Evolutionary conservation across 768 basidiomycete genomes (phyloP).

Genomic region (Leccinum subgranulosum): DNA sequence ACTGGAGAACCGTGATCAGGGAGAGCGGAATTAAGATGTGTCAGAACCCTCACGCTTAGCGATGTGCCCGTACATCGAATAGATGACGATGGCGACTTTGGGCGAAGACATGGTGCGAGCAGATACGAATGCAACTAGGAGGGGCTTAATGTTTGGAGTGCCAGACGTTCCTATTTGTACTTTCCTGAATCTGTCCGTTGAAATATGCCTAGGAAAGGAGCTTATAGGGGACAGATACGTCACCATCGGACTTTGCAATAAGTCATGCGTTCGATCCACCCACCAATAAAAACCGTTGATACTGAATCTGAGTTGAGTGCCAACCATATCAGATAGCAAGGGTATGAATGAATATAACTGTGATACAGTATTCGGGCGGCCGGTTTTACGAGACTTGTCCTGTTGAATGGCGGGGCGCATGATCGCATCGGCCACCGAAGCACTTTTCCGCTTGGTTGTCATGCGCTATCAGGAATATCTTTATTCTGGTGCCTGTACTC

Average conservation of each 20-base stretch:
- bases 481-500: not conserved
- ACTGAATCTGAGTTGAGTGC: not conserved
- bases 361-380: not conserved
- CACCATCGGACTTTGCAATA: constrained; percentile 1
- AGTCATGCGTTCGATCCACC: not conserved
- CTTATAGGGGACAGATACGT: constrained; percentile 8
- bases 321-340: not conserved
- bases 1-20: constrained; percentile 39
- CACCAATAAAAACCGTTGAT: not conserved
- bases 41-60: constrained; percentile 47
- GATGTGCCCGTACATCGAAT: constrained; percentile 74
- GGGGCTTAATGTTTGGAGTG: not conserved
- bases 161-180: constrained; percentile 13
- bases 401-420: not conserved
- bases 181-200: not conserved
- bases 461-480: not conserved
- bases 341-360: not conserved
- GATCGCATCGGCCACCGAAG: constrained; percentile 8
- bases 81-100: constrained; percentile 67
- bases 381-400: not conserved
- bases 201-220: not conserved
- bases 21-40: not conserved
- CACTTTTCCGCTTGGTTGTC: not conserved
- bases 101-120: constrained; percentile 43
- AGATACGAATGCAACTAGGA: not conserved